Percentiles rank a stretch among this genome's conserved stretches.
These are phyloP conservation scores for Blastobotrys arbuscula DNA, from an alignment of 1,139 yeast genomes.

Conservation along the genomic window DNA sequence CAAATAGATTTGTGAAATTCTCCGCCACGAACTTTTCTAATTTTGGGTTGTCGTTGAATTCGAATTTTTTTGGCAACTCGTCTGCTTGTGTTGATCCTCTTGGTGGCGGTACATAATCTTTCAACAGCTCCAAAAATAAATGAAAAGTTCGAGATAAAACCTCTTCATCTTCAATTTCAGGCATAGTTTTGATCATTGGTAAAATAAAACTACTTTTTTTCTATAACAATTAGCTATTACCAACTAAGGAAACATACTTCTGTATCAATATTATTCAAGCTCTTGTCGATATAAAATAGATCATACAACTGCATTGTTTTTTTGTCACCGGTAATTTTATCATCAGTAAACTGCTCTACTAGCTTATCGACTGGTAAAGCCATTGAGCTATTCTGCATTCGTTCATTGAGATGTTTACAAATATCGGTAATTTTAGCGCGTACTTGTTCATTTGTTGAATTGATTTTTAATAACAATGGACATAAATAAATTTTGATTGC, in stretches of 20 bases:
- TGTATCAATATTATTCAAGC: constrained; percentile 40
- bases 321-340: constrained; percentile 40
- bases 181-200: neutral
- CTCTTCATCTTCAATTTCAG: neutral
- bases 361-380: constrained; percentile 59
- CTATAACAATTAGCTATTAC: neutral
- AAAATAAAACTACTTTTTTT: neutral
- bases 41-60: constrained; percentile 26
- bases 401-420: constrained; percentile 59
- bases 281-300: constrained; percentile 59
- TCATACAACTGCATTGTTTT: constrained; percentile 57
- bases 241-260: constrained; percentile 14
- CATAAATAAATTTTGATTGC: constrained; percentile 60
- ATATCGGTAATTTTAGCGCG: constrained; percentile 62
- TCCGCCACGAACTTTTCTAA: constrained; percentile 44
- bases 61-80: constrained; percentile 30
- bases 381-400: constrained; percentile 39
- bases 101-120: constrained; percentile 47
- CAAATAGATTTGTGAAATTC: constrained; percentile 50
- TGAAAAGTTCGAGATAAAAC: constrained; percentile 53
- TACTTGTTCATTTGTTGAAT: constrained; percentile 65
- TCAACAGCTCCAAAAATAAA: constrained; percentile 51
- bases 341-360: constrained; percentile 55
- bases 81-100: constrained; percentile 44
- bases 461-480: constrained; percentile 72